Conservation (phyloP, 257 asterid species). For the Capsicum rhomboideum region DNA sequence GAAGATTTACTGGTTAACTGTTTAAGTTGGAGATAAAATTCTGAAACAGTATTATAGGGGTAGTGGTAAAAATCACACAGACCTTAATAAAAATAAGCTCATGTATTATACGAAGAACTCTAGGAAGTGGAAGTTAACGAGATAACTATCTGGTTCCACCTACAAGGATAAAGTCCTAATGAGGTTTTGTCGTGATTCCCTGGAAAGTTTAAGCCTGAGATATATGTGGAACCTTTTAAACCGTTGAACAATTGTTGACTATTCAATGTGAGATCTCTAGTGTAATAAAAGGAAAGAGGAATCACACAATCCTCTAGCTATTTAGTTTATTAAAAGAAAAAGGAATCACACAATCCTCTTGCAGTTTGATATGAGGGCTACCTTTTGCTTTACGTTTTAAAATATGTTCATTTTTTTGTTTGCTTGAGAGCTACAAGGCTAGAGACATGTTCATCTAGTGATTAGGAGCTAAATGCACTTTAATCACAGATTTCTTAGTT, state of each 20-base stretch:
- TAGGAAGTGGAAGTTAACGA: background rate
- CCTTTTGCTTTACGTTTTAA: background rate
- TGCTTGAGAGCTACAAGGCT: background rate
- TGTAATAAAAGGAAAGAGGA: background rate
- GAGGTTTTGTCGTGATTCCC: background rate
- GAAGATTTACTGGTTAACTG: background rate
- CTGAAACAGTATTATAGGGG: background rate
- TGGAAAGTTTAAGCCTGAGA: background rate
- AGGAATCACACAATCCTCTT: background rate
- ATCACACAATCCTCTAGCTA: background rate
- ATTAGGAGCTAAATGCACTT: background rate
- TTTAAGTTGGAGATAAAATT: background rate
- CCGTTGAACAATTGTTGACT: background rate
- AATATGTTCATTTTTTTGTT: background rate
- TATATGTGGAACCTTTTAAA: background rate
- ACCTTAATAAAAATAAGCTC: background rate
- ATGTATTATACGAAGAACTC: background rate
- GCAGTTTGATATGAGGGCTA: background rate
- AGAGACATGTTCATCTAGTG: background rate
- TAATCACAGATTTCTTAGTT: background rate
- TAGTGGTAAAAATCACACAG: background rate
- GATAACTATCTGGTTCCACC: background rate
- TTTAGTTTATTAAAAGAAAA: no score
- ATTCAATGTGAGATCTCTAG: background rate
- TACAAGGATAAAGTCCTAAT: background rate